A percentile compares a stretch with the other conserved stretches of the same genome.
Evolutionary conservation across 2,329 filamentous ascomycete genomes (phyloP).

Genomic region (Colletotrichum aenigma): DNA sequence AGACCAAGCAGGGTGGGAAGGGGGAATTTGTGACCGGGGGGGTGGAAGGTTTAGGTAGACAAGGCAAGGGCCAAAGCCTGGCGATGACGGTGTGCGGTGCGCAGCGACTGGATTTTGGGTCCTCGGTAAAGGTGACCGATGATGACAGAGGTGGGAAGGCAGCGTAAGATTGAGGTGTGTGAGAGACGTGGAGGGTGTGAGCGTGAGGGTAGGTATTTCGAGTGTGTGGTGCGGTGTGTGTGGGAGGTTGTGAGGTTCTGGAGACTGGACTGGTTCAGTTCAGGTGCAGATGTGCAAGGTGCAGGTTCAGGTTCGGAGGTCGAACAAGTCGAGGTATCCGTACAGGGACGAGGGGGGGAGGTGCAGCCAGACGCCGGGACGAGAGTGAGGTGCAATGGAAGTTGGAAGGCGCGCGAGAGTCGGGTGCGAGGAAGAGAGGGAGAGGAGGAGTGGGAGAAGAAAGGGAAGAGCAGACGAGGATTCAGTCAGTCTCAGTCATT

Average conservation of each 20-base stretch:
- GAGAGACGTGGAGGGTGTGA: background rate
- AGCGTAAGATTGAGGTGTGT: background rate
- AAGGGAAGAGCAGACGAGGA: background rate
- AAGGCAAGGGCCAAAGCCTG: background rate
- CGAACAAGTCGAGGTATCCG: background rate
- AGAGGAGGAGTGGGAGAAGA: background rate
- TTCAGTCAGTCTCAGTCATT: background rate
- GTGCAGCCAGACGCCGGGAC: background rate
- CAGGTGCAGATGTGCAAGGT: background rate
- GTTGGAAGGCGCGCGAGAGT: background rate
- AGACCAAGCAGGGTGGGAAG: conserved; percentile 5
- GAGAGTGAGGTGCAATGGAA: background rate
- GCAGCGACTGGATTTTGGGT: background rate
- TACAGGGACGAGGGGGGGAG: background rate
- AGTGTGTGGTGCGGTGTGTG: background rate
- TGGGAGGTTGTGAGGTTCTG: background rate
- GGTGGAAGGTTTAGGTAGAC: conserved; percentile 9
- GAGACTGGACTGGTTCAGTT: background rate
- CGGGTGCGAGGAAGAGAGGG: background rate
- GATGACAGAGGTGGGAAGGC: conserved; percentile 12
- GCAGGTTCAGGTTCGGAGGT: background rate
- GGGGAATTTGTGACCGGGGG: background rate
- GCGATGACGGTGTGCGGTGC: conserved; percentile 13
- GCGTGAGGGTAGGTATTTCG: background rate
- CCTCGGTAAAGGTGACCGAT: background rate